A percentile compares a stretch with the other conserved stretches of the same genome.
Conservation (phyloP, 768 basidiomycete species). For the Mycena maculata region DNA sequence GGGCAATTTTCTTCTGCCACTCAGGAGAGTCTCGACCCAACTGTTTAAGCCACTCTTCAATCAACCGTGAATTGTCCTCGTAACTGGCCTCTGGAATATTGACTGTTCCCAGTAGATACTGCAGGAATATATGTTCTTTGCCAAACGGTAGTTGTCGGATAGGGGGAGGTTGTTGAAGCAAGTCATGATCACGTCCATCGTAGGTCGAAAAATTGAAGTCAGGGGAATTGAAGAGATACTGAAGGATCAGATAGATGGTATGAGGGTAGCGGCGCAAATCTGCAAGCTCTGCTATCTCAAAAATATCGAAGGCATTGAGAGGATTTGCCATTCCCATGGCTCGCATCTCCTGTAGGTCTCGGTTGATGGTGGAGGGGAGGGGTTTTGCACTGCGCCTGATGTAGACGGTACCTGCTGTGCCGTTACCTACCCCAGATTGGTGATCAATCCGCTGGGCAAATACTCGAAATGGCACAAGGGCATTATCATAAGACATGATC, state of each 20-base stretch:
- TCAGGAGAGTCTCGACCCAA: constrained; percentile 37
- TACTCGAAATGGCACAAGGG: neutral
- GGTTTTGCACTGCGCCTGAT: constrained; percentile 1
- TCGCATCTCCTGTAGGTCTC: neutral
- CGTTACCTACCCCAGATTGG: neutral
- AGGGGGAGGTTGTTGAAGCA: constrained; percentile 19
- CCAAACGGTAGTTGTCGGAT: constrained; percentile 23
- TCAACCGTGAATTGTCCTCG: constrained; percentile 29
- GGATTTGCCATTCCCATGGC: neutral
- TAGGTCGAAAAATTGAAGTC: constrained; percentile 18
- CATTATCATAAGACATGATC: neutral
- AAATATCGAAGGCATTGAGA: neutral
- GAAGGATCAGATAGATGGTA: neutral
- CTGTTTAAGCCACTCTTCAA: constrained; percentile 47
- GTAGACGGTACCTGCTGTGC: neutral
- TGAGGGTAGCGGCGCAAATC: neutral
- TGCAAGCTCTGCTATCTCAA: neutral
- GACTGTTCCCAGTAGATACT: constrained; percentile 18
- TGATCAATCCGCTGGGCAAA: constrained; percentile 2
- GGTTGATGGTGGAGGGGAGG: neutral
- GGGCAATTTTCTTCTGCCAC: constrained; percentile 34
- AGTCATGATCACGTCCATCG: neutral
- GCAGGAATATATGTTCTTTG: constrained; percentile 11
- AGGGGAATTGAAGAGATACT: constrained; percentile 1
- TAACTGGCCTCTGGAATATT: neutral